Evolutionary conservation across 768 basidiomycete species (phyloP).

Genomic region (Cystobasidium onofrii): DNA sequence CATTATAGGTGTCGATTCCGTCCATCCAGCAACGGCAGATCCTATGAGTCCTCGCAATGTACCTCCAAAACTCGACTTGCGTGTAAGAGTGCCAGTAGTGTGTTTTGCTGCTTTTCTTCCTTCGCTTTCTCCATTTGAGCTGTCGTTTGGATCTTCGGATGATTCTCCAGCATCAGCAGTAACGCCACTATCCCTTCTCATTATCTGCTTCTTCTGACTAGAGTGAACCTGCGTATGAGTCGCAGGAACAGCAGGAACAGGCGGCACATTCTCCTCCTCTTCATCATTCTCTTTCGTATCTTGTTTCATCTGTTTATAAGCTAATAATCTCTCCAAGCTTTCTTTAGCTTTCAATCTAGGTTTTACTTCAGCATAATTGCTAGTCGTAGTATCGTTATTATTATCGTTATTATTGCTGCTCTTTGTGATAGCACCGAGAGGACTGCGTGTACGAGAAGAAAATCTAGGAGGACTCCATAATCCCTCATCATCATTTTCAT

Average conservation of each 20-base stretch:
- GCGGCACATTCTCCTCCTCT: too few relatives aligned
- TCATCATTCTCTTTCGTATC: not conserved
- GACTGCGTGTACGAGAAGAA: not conserved
- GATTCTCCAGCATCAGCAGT: too few relatives aligned
- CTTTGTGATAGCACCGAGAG: not conserved
- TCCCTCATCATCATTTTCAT: slow-evolving; percentile 9
- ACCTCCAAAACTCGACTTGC: not conserved
- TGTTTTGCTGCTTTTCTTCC: not conserved
- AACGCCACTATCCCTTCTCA: too few relatives aligned
- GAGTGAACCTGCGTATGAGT: too few relatives aligned
- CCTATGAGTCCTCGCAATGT: not conserved
- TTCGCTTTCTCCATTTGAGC: too few relatives aligned
- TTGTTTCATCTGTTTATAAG: not conserved
- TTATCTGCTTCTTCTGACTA: too few relatives aligned
- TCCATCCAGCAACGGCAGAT: not conserved
- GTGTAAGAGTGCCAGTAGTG: not conserved
- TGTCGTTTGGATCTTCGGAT: too few relatives aligned
- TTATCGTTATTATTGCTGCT: not conserved
- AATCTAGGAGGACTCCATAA: slow-evolving; percentile 20
- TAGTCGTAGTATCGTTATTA: not conserved
- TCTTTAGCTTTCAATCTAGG: slow-evolving; percentile 22
- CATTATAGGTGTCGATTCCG: not conserved
- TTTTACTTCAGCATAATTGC: not conserved
- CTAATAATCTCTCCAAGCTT: slow-evolving; percentile 13
- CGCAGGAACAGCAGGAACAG: not conserved